phyloP scores from a whole-genome alignment of 495 filamentous ascomycete species.

The Aspergillus ostianus region DNA sequence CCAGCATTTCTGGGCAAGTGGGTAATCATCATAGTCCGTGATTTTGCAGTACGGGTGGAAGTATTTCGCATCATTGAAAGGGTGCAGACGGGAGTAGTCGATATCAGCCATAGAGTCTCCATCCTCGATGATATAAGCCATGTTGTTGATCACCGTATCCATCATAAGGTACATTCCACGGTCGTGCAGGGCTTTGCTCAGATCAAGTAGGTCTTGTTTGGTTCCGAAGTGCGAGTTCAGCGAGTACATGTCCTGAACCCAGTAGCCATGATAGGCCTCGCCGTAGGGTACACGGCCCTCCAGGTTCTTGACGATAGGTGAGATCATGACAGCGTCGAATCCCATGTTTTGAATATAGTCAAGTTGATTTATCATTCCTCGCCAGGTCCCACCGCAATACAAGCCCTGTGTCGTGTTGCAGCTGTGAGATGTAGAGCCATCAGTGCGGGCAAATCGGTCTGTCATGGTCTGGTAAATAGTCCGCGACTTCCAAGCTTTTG shows the following conservation, averaged over 20 bases:
- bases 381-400: conserved; percentile 78
- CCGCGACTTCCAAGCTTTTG: conserved; percentile 52
- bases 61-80: conserved; percentile 62
- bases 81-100: conserved; percentile 59
- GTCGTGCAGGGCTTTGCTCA: conserved; percentile 56
- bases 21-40: conserved; percentile 58
- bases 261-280: conserved; percentile 72
- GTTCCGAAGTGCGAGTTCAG: conserved; percentile 69
- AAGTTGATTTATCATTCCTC: conserved; percentile 61
- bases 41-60: conserved; percentile 68
- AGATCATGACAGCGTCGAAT: conserved; percentile 82
- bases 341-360: conserved; percentile 70
- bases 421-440: conserved; percentile 55
- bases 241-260: conserved; percentile 63
- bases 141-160: conserved; percentile 77
- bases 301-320: conserved; percentile 67
- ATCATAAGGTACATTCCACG: conserved; percentile 73
- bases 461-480: conserved; percentile 77
- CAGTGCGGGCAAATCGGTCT: conserved; percentile 69
- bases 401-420: conserved; percentile 39
- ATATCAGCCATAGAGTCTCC: conserved; percentile 56
- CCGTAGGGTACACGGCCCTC: conserved; percentile 47
- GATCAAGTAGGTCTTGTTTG: conserved; percentile 59
- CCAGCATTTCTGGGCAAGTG: conserved; percentile 54
- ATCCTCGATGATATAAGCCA: conserved; percentile 48